Evolutionary conservation across 768 basidiomycete genomes (phyloP), one percentile per base, ranked within the genome.

Genomic region (Phanerochaete sordida): DNA sequence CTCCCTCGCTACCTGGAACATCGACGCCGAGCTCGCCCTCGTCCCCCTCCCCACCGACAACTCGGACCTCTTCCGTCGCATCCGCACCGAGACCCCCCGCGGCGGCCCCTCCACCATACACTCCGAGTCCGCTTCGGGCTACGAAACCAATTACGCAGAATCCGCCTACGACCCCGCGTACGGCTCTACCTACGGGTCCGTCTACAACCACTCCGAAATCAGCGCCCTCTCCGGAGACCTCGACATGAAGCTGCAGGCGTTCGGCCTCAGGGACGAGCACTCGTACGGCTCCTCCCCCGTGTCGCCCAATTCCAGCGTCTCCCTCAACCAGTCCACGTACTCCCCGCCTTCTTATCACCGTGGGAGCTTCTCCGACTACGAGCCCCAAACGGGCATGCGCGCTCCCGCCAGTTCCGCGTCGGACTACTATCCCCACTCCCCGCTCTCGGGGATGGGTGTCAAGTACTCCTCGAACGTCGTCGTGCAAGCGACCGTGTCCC

Each of bases 41-140:
- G 79, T n/a, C n/a, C n/a, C n/a, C n/a, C 33, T 85, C 62, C 77
- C 85, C 64, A 81, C 83, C 66, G 83, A 88, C 62, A 84, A 84
- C 71, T 81, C 79, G 64, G 83, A 65, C 56, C 78, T 84, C 59
- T 89, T 86, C 77, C 77, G 80, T 65, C 81, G 81, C 75, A 77
- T 86, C 64, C 80, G 86, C 72, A 78, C 84, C 58, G 83, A 83
- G 68, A 82, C 84, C 52, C 81, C 85, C 67, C 81, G 80, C 73
- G 87, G 87, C 63, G 87, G 90, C 60, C 87, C 84, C 52, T 93
- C 91, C 57, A 81, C 86, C 64, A 83, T 83, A 64, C 90, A 88
- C 44, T 86, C 87, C 63, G 89, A 91, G 73, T 90, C 88, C 59
- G 70, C 65, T 63, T 71, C 68, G 57, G 68, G 61, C 48, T 71